These are phyloP conservation scores for Sporisorium exsertum DNA, from an alignment of 1,284 basidiomycete genomes.

Conservation along the genomic window DNA sequence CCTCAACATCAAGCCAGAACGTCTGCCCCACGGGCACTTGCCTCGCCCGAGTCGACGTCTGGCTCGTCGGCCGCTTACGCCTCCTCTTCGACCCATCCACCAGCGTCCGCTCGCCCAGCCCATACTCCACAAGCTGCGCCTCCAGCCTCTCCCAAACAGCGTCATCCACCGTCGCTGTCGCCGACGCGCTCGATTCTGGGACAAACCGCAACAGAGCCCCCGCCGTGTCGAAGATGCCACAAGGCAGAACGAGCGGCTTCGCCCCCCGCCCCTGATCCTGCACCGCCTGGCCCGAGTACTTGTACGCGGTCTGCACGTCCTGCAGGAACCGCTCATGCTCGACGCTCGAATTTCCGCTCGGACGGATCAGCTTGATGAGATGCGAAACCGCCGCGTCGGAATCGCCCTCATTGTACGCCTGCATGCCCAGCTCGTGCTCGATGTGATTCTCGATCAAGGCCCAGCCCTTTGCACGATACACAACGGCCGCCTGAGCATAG, in stretches of 20 bases:
- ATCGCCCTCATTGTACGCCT: slow-evolving; percentile 73
- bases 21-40: slow-evolving; percentile 60
- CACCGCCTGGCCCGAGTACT: slow-evolving; percentile 52
- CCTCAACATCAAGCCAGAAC: slow-evolving; percentile 70
- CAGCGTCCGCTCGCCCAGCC: slow-evolving; percentile 14
- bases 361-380: slow-evolving; percentile 67
- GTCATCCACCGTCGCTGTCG: slow-evolving; percentile 15
- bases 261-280: not conserved
- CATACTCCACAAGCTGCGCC: slow-evolving; percentile 26
- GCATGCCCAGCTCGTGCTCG: slow-evolving; percentile 72
- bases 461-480: slow-evolving; percentile 69
- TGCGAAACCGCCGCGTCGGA: slow-evolving; percentile 71
- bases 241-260: not conserved
- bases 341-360: slow-evolving; percentile 35
- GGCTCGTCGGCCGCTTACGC: slow-evolving; percentile 24
- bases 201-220: slow-evolving; percentile 23
- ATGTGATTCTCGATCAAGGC: slow-evolving; percentile 71
- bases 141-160: slow-evolving; percentile 36
- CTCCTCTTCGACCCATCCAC: slow-evolving; percentile 12
- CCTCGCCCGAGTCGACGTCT: slow-evolving; percentile 22
- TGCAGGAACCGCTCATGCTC: slow-evolving; percentile 71
- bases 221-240: slow-evolving; percentile 22
- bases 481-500: slow-evolving; percentile 46
- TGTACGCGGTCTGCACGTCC: slow-evolving; percentile 72
- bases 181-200: slow-evolving; percentile 27